Evolutionary conservation across 78 protist species (phyloP).

Genomic region (Protostelium mycophagum): DNA sequence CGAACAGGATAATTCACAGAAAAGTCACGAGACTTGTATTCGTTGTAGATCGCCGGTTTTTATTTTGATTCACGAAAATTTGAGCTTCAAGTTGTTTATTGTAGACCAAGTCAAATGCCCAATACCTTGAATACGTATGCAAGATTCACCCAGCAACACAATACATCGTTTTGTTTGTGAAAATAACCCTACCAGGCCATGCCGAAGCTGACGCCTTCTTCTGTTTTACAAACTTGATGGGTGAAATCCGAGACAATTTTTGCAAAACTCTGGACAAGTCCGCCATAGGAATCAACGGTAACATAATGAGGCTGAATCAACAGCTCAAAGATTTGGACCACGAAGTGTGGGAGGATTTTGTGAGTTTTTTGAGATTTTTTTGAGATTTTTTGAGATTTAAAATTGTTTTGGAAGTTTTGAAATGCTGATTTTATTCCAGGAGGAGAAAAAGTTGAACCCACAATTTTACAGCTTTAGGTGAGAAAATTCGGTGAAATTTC

Average conservation of each 20-base stretch:
- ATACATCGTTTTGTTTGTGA: no score
- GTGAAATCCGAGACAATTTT: constrained; percentile 70
- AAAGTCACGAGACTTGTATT: no score
- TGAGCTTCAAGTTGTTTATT: no score
- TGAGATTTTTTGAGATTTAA: background rate
- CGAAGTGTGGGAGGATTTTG: constrained; percentile 43
- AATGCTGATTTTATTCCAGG: background rate
- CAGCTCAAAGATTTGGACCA: constrained; percentile 22
- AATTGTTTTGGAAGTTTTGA: background rate
- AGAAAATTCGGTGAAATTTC: no score
- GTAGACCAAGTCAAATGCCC: no score
- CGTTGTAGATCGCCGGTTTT: no score
- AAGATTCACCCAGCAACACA: no score
- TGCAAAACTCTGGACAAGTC: constrained; percentile 48
- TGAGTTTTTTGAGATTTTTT: background rate
- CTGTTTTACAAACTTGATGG: constrained; percentile 74
- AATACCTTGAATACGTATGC: no score
- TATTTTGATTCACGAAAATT: no score
- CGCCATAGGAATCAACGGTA: constrained; percentile 24
- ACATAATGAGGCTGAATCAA: constrained; percentile 23
- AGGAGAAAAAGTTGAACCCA: constrained; percentile 51
- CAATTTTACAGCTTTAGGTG: constrained; percentile 55
- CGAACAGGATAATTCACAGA: background rate
- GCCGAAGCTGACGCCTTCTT: constrained; percentile 87
- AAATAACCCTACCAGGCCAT: constrained; percentile 9